These are phyloP conservation scores for Phytophthora foliorum DNA, from an alignment of 352 stramenopile species.

Conservation along the genomic window DNA sequence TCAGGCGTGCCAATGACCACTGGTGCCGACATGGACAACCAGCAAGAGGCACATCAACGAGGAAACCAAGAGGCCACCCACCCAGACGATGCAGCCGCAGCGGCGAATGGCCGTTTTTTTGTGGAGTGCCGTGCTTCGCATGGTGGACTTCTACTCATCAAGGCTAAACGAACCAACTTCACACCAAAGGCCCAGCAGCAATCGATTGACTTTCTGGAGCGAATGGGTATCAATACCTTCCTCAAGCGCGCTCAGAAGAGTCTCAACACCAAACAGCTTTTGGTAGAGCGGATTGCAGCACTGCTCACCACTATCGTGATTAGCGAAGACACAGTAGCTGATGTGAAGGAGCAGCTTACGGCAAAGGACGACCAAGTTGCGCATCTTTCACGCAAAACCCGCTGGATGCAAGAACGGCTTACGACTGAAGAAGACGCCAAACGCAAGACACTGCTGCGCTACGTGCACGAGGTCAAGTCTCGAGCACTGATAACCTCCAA, in stretches of 20 bases:
- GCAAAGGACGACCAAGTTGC: conserved; percentile 86
- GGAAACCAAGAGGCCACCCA: conserved; percentile 48
- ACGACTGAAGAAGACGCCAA: conserved; percentile 96
- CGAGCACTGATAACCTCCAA: conserved; percentile 33
- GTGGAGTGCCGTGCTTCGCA: conserved; percentile 86
- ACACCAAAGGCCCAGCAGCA: conserved; percentile 59
- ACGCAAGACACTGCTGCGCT: conserved; percentile 94
- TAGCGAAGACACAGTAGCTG: conserved; percentile 76
- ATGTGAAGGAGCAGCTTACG: conserved; percentile 59
- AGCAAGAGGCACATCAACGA: conserved; percentile 32
- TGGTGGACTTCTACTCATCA: conserved; percentile 91
- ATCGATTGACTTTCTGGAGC: conserved; percentile 91
- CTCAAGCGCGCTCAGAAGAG: conserved; percentile 95
- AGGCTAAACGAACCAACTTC: conserved; percentile 91
- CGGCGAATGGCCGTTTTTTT: conserved; percentile 86
- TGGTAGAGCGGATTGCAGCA: conserved; percentile 91
- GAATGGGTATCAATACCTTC: conserved; percentile 92
- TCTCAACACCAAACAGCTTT: conserved; percentile 93
- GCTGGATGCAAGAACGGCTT: conserved; percentile 87
- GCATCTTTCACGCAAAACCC: conserved; percentile 76
- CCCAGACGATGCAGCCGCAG: conserved; percentile 68
- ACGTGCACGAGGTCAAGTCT: conserved; percentile 95
- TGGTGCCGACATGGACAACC: conserved; percentile 27
- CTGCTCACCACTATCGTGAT: conserved; percentile 78
- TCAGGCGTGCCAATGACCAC: conserved; percentile 44